These are phyloP conservation scores for Volutella citrinella DNA, from an alignment of 2,329 filamentous ascomycete species.

Conservation along the genomic window DNA sequence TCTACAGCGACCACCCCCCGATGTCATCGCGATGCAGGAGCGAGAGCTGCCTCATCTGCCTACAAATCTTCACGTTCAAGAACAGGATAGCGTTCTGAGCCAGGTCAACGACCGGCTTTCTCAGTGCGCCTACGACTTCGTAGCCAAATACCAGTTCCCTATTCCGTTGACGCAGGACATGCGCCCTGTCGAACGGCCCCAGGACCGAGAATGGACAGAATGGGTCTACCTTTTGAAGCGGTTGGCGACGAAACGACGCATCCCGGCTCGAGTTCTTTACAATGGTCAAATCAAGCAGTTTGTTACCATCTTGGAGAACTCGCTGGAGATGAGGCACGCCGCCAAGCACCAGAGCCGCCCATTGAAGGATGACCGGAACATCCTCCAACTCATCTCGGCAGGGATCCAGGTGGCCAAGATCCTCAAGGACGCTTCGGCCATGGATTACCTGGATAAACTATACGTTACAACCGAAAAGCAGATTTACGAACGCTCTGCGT, in stretches of 20 bases:
- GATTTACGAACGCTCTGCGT: constrained; percentile 63
- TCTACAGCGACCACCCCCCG: constrained; percentile 67
- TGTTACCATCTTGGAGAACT: constrained; percentile 84
- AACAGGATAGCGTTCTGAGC: constrained; percentile 78
- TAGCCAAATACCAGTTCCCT: constrained; percentile 87
- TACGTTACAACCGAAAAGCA: constrained; percentile 79
- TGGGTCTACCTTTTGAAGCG: constrained; percentile 87
- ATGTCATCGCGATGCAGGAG: constrained; percentile 72
- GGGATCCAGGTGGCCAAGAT: constrained; percentile 87
- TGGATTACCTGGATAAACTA: constrained; percentile 77
- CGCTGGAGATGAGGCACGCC: constrained; percentile 81
- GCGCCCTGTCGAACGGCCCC: constrained; percentile 69
- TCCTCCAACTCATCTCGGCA: constrained; percentile 82
- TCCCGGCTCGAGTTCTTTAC: constrained; percentile 79
- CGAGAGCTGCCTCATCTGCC: constrained; percentile 78
- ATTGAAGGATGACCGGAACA: constrained; percentile 84
- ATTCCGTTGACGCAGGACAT: constrained; percentile 82
- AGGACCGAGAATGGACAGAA: constrained; percentile 85
- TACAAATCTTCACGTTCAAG: constrained; percentile 76
- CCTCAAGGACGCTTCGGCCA: constrained; percentile 76
- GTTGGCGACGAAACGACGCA: constrained; percentile 80
- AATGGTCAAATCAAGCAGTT: constrained; percentile 91
- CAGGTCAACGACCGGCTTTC: constrained; percentile 83
- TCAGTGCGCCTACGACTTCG: constrained; percentile 84
- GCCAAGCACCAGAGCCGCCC: constrained; percentile 80